Percentiles rank a stretch among this genome's conserved stretches.
These are phyloP conservation scores for Plectranthus barbatus DNA, from an alignment of 257 asterid genomes.

Conservation along the genomic window DNA sequence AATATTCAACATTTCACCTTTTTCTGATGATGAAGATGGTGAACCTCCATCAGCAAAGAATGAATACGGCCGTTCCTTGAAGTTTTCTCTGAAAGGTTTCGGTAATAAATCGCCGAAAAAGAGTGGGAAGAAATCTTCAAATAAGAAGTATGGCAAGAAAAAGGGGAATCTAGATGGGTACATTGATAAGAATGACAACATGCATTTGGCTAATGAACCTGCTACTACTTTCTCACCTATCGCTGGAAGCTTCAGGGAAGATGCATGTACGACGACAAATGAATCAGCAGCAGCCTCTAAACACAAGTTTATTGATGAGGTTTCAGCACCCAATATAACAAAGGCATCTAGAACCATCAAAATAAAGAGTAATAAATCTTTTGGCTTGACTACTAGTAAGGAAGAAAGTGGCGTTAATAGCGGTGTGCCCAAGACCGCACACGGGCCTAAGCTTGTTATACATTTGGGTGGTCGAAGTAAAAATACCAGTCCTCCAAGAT, in stretches of 20 bases:
- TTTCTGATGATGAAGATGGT: slow-evolving; percentile 89
- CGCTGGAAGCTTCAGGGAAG: slow-evolving; percentile 53
- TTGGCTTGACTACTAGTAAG: slow-evolving; percentile 23
- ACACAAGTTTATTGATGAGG: slow-evolving; percentile 50
- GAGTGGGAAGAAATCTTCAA: slow-evolving; percentile 66
- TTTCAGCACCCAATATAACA: slow-evolving; percentile 29
- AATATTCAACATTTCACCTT: slow-evolving; percentile 66
- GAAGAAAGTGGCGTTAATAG: slow-evolving; percentile 44
- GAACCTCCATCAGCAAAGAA: slow-evolving; percentile 39
- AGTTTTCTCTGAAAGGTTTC: slow-evolving; percentile 76
- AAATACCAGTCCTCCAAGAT: slow-evolving; percentile 47
- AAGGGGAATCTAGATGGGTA: slow-evolving; percentile 36
- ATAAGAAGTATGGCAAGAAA: slow-evolving; percentile 59
- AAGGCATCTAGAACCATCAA: slow-evolving; percentile 56
- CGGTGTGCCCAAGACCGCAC: slow-evolving; percentile 37
- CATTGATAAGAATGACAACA: slow-evolving; percentile 28
- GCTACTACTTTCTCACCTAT: slow-evolving; percentile 41
- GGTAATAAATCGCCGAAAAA: slow-evolving; percentile 66
- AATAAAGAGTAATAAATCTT: slow-evolving; percentile 52
- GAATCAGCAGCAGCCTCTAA: slow-evolving; percentile 37
- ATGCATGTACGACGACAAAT: slow-evolving; percentile 29
- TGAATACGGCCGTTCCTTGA: slow-evolving; percentile 63
- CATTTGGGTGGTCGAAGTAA: slow-evolving; percentile 76
- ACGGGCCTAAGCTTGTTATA: slow-evolving; percentile 79
- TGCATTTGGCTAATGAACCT: slow-evolving; percentile 41